phyloP scores from a whole-genome alignment of 208 protist genomes.

The Herpetomonas samuelpessoai region DNA sequence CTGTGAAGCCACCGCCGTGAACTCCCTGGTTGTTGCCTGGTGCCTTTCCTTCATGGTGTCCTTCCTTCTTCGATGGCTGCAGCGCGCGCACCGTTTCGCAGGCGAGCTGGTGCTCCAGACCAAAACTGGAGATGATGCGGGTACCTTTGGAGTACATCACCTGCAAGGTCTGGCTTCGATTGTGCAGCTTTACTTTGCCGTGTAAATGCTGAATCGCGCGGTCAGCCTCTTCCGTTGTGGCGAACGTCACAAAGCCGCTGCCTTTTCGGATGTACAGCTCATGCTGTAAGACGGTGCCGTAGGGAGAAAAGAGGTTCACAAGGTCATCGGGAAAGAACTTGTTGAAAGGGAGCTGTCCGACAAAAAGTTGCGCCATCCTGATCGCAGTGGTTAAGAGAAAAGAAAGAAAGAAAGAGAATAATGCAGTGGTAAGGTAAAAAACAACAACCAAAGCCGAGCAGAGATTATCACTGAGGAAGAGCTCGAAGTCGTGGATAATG shows the following conservation, averaged over 20 bases:
- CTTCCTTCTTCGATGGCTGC: no score
- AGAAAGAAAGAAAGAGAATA: no score
- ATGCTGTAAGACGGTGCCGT: constrained; percentile 31
- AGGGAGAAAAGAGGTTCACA: constrained; percentile 29
- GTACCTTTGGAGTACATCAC: constrained; percentile 57
- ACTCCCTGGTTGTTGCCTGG: no score
- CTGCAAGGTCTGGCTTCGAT: constrained; percentile 50
- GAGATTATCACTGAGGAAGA: no score
- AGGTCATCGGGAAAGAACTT: constrained; percentile 48
- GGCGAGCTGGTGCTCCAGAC: constrained; percentile 2
- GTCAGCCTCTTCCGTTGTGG: constrained; percentile 26
- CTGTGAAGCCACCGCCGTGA: no score
- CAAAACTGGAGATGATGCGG: constrained; percentile 50
- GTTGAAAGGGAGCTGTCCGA: constrained; percentile 44
- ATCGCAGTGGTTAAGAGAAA: no score
- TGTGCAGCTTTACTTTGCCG: constrained; percentile 36
- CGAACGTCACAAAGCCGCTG: constrained; percentile 38
- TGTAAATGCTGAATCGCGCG: constrained; percentile 33
- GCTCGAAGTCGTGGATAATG: no score
- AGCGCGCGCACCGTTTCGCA: neutral
- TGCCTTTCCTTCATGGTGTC: no score
- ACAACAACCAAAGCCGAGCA: no score
- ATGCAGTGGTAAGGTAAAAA: no score
- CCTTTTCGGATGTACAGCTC: constrained; percentile 38
- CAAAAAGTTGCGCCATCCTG: constrained; percentile 38